These are phyloP conservation scores for Lyophyllum atratum DNA, from an alignment of 768 basidiomycete species.

Conservation along the genomic window DNA sequence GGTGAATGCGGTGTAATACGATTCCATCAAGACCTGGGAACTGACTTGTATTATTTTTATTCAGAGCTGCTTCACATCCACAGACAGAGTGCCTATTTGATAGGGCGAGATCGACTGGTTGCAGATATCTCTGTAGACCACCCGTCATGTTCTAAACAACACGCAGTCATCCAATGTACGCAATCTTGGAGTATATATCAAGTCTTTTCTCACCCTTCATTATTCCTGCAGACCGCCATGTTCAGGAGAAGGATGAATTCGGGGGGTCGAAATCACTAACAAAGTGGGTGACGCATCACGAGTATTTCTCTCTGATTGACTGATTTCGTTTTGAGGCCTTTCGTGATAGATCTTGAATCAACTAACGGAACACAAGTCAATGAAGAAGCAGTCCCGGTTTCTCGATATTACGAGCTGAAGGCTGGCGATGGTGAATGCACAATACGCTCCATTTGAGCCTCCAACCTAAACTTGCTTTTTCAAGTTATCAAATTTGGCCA, in stretches of 20 bases:
- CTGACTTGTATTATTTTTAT: not conserved
- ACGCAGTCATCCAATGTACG: constrained; percentile 93
- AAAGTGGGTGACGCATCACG: constrained; percentile 61
- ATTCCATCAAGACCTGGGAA: not conserved
- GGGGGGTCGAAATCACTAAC: constrained; percentile 75
- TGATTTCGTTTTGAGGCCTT: constrained; percentile 61
- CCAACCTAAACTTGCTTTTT: not conserved
- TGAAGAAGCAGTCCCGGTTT: constrained; percentile 78
- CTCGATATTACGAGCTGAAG: constrained; percentile 85
- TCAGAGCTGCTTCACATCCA: constrained; percentile 91
- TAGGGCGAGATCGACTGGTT: constrained; percentile 88
- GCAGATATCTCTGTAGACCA: constrained; percentile 90
- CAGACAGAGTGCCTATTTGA: constrained; percentile 90
- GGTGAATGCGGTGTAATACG: constrained; percentile 53
- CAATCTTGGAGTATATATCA: constrained; percentile 3
- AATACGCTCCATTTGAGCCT: not conserved
- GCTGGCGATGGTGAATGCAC: constrained; percentile 68
- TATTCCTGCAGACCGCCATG: constrained; percentile 64
- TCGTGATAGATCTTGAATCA: constrained; percentile 97
- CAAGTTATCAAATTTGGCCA: constrained; percentile 86
- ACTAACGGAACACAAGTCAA: constrained; percentile 96
- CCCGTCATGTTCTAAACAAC: constrained; percentile 98
- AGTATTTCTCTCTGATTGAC: not conserved
- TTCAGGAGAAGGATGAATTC: constrained; percentile 86
- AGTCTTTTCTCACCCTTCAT: constrained; percentile 5